Evolutionary conservation across 2,329 filamentous ascomycete species (phyloP), one percentile per base, ranked within the genome.

Genomic region (Hymenoscyphus linearis): DNA sequence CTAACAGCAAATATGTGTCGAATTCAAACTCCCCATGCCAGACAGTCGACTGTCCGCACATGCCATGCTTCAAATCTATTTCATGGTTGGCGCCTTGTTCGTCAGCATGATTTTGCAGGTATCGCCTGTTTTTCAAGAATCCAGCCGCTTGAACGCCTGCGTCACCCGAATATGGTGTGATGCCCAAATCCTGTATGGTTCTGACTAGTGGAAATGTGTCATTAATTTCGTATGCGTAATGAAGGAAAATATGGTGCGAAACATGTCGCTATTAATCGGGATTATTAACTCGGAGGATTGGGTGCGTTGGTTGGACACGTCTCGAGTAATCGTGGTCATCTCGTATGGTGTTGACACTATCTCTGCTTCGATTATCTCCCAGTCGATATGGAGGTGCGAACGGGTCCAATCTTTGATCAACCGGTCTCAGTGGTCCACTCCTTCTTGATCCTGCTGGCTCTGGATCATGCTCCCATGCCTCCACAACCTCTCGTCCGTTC

Each of bases 251-350:
- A 36, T 31, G 52, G 27, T 35, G n/a, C n/a, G 55, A 37, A 31
- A 36, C 14, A 18, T 37, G 25, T 54, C 55, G 55, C 18, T 55
- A 36, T 57, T 87, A 84, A 60, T 87, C 84, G 3, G 85, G 84
- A 68, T 88, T 88, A 34, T 78, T 84, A 9, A 84, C 84, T 65
- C 85, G 78, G n/a, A 88, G 76, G 7, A 87, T 82, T 7, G 69
- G 67, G 26, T 65, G 66, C 68, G 81, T 76, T 10, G 80, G 78
- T 52, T 79, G 75, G 2, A 73, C 67, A 55, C 71, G 77, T 65
- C 85, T 77, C 44, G 85, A 87, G 69, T 88, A 88, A 66, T 88
- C 85, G 62, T 85, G 83, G 64, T 87, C 83, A 69, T 88, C 85
- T 60, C 82, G 82, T 4, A 88, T 74, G 1, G 85, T 87, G 66